These are phyloP conservation scores for Akebia trifoliata DNA, from an alignment of 164 flowering plant species.

Conservation along the genomic window DNA sequence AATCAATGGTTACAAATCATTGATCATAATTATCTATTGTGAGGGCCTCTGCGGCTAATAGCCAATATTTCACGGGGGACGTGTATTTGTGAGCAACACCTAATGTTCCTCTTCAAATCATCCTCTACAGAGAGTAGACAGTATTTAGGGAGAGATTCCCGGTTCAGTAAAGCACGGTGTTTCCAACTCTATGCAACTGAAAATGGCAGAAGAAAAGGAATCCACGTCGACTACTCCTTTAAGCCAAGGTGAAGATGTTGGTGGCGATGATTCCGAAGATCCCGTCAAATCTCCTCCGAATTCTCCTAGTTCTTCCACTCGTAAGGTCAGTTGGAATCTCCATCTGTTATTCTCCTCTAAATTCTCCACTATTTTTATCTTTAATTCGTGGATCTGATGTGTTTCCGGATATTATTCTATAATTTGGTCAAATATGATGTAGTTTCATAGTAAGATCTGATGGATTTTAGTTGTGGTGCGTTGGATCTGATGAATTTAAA, in stretches of 20 bases:
- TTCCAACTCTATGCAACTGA: constrained; percentile 5
- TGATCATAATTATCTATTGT: too few relatives aligned
- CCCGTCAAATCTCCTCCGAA: constrained; percentile 55
- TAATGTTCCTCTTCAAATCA: too few relatives aligned
- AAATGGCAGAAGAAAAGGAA: constrained; percentile 78
- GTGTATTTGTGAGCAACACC: too few relatives aligned
- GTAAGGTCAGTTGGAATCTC: constrained; percentile 40
- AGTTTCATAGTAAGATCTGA: background rate
- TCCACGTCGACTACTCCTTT: constrained; percentile 52
- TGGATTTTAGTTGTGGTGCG: background rate
- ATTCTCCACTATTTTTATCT: background rate
- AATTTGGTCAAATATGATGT: background rate
- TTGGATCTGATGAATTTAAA: background rate
- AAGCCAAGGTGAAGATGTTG: too few relatives aligned
- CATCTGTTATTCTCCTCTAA: background rate
- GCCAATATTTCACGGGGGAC: too few relatives aligned
- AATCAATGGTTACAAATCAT: too few relatives aligned
- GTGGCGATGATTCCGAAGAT: constrained; percentile 58
- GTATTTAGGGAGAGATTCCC: background rate
- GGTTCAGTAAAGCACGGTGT: background rate
- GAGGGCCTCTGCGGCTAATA: too few relatives aligned
- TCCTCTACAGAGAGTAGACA: too few relatives aligned
- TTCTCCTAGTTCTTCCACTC: constrained; percentile 65
- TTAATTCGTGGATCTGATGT: constrained; percentile 2
- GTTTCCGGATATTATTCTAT: background rate